phyloP scores from a whole-genome alignment of 345 rosid species.

The Passiflora organensis region DNA sequence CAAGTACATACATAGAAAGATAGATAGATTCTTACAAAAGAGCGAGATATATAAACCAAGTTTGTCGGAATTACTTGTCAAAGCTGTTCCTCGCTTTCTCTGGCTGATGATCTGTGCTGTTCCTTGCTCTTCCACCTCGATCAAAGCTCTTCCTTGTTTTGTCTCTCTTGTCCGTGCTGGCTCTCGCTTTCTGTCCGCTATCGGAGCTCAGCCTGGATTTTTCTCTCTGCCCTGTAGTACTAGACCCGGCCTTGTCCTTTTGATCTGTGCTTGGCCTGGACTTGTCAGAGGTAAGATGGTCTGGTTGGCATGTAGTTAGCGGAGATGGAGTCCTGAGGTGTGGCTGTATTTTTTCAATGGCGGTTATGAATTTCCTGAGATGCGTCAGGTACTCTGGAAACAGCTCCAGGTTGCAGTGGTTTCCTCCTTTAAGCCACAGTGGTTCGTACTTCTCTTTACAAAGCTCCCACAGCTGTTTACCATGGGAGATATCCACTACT shows the following conservation, averaged over 20 bases:
- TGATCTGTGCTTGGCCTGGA: constrained; percentile 32
- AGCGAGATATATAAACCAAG: not conserved
- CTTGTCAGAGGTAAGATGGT: constrained; percentile 10
- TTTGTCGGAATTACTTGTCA: constrained; percentile 49
- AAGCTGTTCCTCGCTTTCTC: constrained; percentile 77
- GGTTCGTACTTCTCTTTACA: constrained; percentile 91
- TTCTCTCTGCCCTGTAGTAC: constrained; percentile 43
- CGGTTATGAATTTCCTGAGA: constrained; percentile 65
- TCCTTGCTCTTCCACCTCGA: constrained; percentile 42
- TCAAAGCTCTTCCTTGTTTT: constrained; percentile 54
- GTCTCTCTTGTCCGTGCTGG: constrained; percentile 44
- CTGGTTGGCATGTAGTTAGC: constrained; percentile 22
- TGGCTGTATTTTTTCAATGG: constrained; percentile 53
- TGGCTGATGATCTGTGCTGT: constrained; percentile 54
- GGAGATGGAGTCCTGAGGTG: constrained; percentile 19
- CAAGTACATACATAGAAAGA: not conserved
- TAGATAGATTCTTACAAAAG: not conserved
- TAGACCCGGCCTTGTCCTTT: constrained; percentile 37
- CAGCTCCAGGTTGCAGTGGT: constrained; percentile 74
- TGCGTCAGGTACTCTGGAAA: constrained; percentile 76
- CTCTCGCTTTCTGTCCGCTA: constrained; percentile 32
- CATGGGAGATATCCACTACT: constrained; percentile 75
- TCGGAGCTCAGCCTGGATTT: constrained; percentile 55
- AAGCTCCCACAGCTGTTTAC: constrained; percentile 76
- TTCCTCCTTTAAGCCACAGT: constrained; percentile 79